phyloP scores from a whole-genome alignment of 1,284 basidiomycete species.

The Athelia psychrophila region DNA sequence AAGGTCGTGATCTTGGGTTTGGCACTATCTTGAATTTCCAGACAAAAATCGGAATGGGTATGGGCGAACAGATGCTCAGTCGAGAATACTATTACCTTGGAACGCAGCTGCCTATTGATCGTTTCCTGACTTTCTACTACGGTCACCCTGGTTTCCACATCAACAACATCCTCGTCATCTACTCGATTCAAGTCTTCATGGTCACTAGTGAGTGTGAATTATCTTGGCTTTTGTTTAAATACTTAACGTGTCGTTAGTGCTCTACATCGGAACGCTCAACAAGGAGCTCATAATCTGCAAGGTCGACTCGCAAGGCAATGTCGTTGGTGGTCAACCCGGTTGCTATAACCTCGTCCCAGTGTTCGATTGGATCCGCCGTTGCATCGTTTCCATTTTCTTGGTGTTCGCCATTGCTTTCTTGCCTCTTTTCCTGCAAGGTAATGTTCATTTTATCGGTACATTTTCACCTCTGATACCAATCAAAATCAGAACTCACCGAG shows the following conservation, averaged over 20 bases:
- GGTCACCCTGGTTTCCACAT: slow-evolving; percentile 99
- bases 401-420: slow-evolving; percentile 97
- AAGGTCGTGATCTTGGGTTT: slow-evolving; percentile 99
- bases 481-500: slow-evolving; percentile 78
- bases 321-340: slow-evolving; percentile 77
- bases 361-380: slow-evolving; percentile 95
- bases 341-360: slow-evolving; percentile 95
- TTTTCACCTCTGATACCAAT: background rate
- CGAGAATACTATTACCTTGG: slow-evolving; percentile 99
- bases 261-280: slow-evolving; percentile 94
- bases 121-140: slow-evolving; percentile 99
- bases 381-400: slow-evolving; percentile 94
- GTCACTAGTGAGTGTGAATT: slow-evolving; percentile 63
- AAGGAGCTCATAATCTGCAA: slow-evolving; percentile 85
- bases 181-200: slow-evolving; percentile 96
- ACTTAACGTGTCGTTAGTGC: slow-evolving; percentile 43
- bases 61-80: slow-evolving; percentile 99
- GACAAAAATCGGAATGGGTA: slow-evolving; percentile 99
- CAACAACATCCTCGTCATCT: slow-evolving; percentile 99
- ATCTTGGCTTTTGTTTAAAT: slow-evolving; percentile 2
- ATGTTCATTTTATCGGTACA: slow-evolving; percentile 14
- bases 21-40: slow-evolving; percentile 99
- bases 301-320: slow-evolving; percentile 78
- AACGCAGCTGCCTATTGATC: slow-evolving; percentile 96
- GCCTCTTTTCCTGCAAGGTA: slow-evolving; percentile 93